Base-by-base conservation (phyloP, 139 green algal genomes). In the Chara braunii region DNA sequence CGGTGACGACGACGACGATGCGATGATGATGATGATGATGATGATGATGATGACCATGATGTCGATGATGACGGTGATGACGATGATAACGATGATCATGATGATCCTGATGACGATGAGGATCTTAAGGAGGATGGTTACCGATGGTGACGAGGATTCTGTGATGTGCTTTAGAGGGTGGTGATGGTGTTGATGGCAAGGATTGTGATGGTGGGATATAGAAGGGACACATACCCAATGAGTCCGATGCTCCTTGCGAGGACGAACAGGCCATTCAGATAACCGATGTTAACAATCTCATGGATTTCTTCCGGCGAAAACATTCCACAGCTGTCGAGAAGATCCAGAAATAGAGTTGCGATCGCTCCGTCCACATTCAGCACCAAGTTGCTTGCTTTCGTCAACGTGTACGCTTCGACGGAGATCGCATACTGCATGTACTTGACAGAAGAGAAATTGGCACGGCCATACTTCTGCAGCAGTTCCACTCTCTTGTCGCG, bases 181-280 rank as follows among this genome's bases (percentile, higher is more conserved):
- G 18, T 48, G 40, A 18, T 48, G 18, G 18, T 18, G 18, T 26
- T 18, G 18, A 18, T 18, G 40, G 40, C 40, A 18, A 18, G 18
- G 18, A 48, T 18, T 48, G 18, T 18, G 18, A 18, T 48, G 18
- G 18, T 48, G 40, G 40, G 40, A 48, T 18, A 18, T 48, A 18
- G 40, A 48, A 18, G 18, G 18, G 40, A 18, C 18, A 48, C 60
- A 26, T 26, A 77, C 64, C 80, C 90, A 14, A 97, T 91, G 23
- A 96, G 70, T n/a, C 90, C 90, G 26, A 97, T 96, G 83, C 65
- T 84, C 43, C 90, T 79, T 0, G 90, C 86, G 36, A 96, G 84
- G 56, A 96, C 87, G 62, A 96, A 96, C 35, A 96, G 81, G 34
- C 86, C 90, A 66, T 96, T 96, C 11, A 96, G 80, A 75, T 95